These are phyloP conservation scores for Arthrinium phaeospermum DNA, from an alignment of 2,329 filamentous ascomycete genomes.

Conservation along the genomic window DNA sequence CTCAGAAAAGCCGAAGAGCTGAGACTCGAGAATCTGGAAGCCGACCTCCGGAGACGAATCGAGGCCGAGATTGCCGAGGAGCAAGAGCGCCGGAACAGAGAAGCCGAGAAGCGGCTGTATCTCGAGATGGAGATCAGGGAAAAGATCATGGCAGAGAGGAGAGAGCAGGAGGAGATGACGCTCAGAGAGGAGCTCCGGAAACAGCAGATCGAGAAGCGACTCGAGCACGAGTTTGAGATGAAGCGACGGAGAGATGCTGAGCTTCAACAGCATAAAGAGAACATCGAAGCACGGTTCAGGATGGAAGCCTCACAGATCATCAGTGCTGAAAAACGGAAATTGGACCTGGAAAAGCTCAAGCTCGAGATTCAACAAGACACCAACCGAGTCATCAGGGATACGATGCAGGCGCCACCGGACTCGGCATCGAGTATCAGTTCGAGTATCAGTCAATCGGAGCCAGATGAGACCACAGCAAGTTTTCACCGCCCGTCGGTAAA, in stretches of 20 bases:
- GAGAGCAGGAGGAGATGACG: neutral
- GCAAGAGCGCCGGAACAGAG: neutral
- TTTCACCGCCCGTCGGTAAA: neutral
- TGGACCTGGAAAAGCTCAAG: neutral
- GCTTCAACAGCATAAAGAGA: neutral
- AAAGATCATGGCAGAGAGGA: neutral
- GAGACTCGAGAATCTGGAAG: neutral
- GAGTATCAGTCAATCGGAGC: too few relatives aligned
- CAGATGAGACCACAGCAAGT: neutral
- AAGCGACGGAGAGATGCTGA: neutral
- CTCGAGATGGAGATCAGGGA: neutral
- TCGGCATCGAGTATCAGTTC: too few relatives aligned
- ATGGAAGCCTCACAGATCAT: neutral
- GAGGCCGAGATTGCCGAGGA: neutral
- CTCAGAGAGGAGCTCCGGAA: neutral
- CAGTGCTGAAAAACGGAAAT: neutral
- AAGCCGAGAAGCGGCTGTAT: neutral
- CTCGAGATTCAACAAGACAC: neutral
- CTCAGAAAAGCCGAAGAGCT: neutral
- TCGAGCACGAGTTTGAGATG: neutral
- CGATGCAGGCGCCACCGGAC: neutral
- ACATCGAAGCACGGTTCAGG: neutral
- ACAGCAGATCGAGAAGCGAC: neutral
- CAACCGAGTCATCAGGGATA: neutral
- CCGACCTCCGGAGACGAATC: neutral